These are phyloP conservation scores for Cystobasidium sp. DNA, from an alignment of 1,284 basidiomycete genomes.

Conservation along the genomic window DNA sequence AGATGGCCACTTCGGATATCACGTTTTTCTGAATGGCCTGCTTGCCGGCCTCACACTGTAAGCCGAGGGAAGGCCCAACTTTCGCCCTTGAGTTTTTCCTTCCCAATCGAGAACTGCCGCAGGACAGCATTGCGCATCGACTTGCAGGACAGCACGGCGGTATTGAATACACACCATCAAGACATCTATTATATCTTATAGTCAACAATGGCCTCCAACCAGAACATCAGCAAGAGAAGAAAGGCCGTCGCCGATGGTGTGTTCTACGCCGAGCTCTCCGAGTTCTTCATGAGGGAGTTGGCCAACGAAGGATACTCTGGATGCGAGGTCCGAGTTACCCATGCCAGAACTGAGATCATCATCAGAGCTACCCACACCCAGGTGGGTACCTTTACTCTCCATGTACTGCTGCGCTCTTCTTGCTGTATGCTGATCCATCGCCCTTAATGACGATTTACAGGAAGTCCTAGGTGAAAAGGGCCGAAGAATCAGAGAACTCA, in stretches of 20 bases:
- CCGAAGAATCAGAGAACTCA: conserved; percentile 98
- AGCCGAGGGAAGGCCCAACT: conserved; percentile 17
- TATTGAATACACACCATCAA: conserved; percentile 5
- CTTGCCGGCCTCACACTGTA: too few species aligned
- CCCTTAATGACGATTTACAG: not conserved
- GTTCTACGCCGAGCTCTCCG: conserved; percentile 67
- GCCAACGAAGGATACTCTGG: conserved; percentile 99
- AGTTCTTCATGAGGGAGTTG: conserved; percentile 83
- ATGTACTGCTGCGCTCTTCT: not conserved
- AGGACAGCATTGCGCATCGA: not conserved
- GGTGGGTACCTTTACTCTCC: conserved; percentile 45
- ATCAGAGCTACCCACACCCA: conserved; percentile 99
- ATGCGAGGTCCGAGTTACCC: conserved; percentile 99
- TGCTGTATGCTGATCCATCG: not conserved
- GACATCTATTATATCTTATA: not conserved
- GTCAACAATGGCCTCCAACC: conserved; percentile 26
- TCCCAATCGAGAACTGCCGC: not conserved
- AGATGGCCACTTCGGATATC: too few species aligned
- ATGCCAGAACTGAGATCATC: conserved; percentile 99
- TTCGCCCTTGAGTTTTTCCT: conserved; percentile 2
- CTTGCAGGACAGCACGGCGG: not conserved
- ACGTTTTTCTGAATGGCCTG: not conserved
- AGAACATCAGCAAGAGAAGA: conserved; percentile 84
- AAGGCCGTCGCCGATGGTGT: conserved; percentile 98
- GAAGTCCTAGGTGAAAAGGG: conserved; percentile 99